phyloP scores from a whole-genome alignment of 2,329 filamentous ascomycete genomes.

The Stemphylium lycopersici region DNA sequence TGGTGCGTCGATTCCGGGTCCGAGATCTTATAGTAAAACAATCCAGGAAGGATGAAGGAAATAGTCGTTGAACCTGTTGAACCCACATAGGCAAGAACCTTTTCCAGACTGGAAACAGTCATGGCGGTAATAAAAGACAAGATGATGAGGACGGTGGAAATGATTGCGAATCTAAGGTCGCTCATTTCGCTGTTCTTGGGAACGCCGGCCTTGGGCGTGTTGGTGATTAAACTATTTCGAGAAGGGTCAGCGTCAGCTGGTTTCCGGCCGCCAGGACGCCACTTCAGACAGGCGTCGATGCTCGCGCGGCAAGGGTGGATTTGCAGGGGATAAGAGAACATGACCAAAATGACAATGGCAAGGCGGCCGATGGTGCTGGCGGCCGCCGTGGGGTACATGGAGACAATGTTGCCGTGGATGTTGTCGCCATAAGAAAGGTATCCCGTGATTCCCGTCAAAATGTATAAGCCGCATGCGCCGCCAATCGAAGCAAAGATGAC shows the following conservation, averaged over 20 bases:
- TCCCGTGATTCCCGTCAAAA: constrained; percentile 90
- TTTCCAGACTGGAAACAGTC: constrained; percentile 86
- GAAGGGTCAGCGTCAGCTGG: constrained; percentile 49
- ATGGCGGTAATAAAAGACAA: constrained; percentile 87
- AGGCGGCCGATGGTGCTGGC: constrained; percentile 91
- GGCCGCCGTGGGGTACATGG: constrained; percentile 70
- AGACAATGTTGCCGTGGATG: constrained; percentile 89
- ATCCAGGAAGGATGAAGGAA: constrained; percentile 91
- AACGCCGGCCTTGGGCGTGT: constrained; percentile 19
- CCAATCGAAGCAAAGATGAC: constrained; percentile 87
- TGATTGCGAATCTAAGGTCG: constrained; percentile 84
- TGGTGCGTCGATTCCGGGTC: constrained; percentile 85
- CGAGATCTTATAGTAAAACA: constrained; percentile 99
- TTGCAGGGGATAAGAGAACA: constrained; percentile 95
- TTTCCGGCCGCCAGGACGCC: constrained; percentile 67
- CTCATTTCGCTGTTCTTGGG: constrained; percentile 66
- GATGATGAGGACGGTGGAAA: constrained; percentile 85
- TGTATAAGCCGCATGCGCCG: constrained; percentile 82
- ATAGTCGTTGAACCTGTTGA: constrained; percentile 94
- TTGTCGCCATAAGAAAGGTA: constrained; percentile 94
- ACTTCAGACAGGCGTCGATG: constrained; percentile 90
- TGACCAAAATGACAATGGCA: constrained; percentile 93
- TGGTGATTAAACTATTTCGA: constrained; percentile 54
- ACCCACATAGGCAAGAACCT: constrained; percentile 92
- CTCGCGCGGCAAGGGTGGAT: constrained; percentile 96